Conservation (phyloP, 2,329 filamentous ascomycete species). For the Endoconidiophora polonica region DNA sequence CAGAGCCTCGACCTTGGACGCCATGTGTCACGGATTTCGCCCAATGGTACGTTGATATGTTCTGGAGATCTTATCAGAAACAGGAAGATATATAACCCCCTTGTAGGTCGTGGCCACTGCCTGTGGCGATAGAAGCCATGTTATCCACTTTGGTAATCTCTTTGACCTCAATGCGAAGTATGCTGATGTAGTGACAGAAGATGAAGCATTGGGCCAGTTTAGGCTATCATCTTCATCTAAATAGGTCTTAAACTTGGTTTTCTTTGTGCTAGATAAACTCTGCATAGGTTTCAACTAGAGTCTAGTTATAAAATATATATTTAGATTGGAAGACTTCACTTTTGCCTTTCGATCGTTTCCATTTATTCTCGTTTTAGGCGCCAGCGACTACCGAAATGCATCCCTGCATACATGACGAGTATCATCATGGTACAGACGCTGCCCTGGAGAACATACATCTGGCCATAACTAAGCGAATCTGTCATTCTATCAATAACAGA, state of each 20-base stretch:
- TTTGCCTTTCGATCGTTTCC: background rate
- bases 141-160: constrained; percentile 28
- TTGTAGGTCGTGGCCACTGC: constrained; percentile 26
- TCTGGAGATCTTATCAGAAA: background rate
- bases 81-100: too few species aligned
- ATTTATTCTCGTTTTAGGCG: background rate
- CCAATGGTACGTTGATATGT: constrained; percentile 23
- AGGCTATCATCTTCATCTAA: background rate
- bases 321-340: too few species aligned
- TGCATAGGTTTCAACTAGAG: too few species aligned
- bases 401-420: background rate
- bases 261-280: too few species aligned
- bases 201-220: constrained; percentile 20
- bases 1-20: constrained; percentile 27
- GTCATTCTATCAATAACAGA: constrained; percentile 18
- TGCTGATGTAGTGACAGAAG: constrained; percentile 27
- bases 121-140: constrained; percentile 27
- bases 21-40: constrained; percentile 27
- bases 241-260: background rate
- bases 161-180: constrained; percentile 31
- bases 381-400: background rate
- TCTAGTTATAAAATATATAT: too few species aligned
- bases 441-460: too few species aligned
- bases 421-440: background rate
- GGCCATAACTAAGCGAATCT: background rate